These are phyloP conservation scores for Sabuloglossum arenarium DNA, from an alignment of 495 filamentous ascomycete genomes.

Conservation along the genomic window DNA sequence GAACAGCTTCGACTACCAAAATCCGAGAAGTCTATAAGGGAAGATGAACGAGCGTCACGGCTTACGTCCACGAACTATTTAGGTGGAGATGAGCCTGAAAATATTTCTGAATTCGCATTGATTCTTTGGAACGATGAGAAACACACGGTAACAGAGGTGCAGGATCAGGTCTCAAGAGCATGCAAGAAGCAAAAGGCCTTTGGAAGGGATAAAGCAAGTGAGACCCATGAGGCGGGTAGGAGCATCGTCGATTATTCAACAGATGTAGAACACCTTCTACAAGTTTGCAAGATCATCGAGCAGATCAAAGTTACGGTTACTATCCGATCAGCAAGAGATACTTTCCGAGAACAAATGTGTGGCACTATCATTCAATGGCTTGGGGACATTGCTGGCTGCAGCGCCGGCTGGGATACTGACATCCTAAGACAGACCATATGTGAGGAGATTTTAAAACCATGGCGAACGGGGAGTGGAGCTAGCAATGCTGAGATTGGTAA, in stretches of 20 bases:
- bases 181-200: constrained; percentile 52
- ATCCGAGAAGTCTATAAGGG: constrained; percentile 51
- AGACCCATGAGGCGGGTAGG: constrained; percentile 71
- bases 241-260: constrained; percentile 58
- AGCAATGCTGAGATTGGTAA: constrained; percentile 65
- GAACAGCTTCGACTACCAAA: constrained; percentile 81
- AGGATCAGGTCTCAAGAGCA: constrained; percentile 72
- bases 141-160: constrained; percentile 83
- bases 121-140: constrained; percentile 98
- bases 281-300: constrained; percentile 65
- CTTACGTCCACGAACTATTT: constrained; percentile 56
- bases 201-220: constrained; percentile 54
- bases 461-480: constrained; percentile 72
- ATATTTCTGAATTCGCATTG: constrained; percentile 58
- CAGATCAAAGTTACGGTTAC: constrained; percentile 92
- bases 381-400: constrained; percentile 76
- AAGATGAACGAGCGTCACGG: constrained; percentile 64
- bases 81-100: constrained; percentile 30
- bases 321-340: constrained; percentile 80
- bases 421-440: constrained; percentile 66
- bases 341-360: constrained; percentile 95
- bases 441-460: constrained; percentile 71
- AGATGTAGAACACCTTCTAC: constrained; percentile 49
- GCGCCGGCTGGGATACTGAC: constrained; percentile 56
- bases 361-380: constrained; percentile 97